phyloP scores from a whole-genome alignment of 2,329 filamentous ascomycete genomes.

The Venturiaceae sp. region DNA sequence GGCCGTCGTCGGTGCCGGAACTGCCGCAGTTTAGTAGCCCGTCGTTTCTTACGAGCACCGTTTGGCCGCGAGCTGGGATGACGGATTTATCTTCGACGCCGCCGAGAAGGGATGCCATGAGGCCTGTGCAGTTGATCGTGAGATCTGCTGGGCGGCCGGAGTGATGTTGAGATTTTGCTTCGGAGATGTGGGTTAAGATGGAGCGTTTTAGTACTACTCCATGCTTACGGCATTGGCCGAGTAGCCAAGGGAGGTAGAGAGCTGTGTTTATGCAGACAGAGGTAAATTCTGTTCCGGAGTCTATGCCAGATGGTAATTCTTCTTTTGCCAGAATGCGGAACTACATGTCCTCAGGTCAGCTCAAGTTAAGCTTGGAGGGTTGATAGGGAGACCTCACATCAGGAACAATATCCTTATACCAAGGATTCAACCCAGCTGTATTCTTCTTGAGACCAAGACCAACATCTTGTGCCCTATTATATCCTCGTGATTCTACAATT shows the following conservation, averaged over 20 bases:
- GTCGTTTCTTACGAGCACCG: constrained; percentile 74
- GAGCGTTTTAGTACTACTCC: constrained; percentile 49
- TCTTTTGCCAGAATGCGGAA: not conserved
- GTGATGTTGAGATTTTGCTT: constrained; percentile 55
- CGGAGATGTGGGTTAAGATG: constrained; percentile 53
- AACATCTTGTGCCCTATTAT: not conserved
- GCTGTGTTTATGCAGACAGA: constrained; percentile 88
- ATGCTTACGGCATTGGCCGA: constrained; percentile 65
- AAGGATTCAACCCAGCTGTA: not conserved
- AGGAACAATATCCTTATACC: not conserved
- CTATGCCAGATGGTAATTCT: constrained; percentile 39
- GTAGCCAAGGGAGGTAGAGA: constrained; percentile 78
- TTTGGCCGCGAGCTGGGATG: constrained; percentile 70
- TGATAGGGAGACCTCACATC: not conserved
- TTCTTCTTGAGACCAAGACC: not conserved
- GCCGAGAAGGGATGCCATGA: constrained; percentile 64
- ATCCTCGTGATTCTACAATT: not conserved
- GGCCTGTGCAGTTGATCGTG: constrained; percentile 76
- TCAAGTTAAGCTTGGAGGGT: too few species aligned
- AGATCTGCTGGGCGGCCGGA: constrained; percentile 50
- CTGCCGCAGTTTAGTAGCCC: constrained; percentile 57
- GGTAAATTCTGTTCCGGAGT: constrained; percentile 66
- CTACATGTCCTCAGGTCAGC: not conserved
- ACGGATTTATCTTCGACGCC: constrained; percentile 70
- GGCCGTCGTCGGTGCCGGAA: constrained; percentile 64